Percentiles rank a stretch among this genome's conserved stretches.
These are phyloP conservation scores for Plectranthus barbatus DNA, from an alignment of 257 asterid genomes.

Conservation along the genomic window DNA sequence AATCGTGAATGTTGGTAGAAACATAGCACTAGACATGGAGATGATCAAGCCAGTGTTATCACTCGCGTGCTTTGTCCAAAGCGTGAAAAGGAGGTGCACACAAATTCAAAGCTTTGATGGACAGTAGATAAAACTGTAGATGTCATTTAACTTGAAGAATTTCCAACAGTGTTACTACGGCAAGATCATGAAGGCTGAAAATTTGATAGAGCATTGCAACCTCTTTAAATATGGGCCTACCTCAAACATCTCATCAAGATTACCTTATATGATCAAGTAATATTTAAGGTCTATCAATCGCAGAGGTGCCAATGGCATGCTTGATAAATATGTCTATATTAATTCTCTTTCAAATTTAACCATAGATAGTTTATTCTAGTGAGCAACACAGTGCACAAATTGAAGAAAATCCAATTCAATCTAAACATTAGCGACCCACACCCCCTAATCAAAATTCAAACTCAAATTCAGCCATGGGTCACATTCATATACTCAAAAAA, in stretches of 20 bases:
- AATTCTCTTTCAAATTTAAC: neutral
- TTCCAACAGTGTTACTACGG: too few relatives aligned
- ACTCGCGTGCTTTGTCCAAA: neutral
- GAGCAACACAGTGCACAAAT: neutral
- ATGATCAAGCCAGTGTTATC: neutral
- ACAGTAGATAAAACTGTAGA: neutral
- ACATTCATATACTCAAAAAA: neutral
- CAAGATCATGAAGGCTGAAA: neutral
- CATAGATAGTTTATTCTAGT: neutral
- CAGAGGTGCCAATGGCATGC: too few relatives aligned
- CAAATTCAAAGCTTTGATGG: neutral
- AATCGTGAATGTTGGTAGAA: neutral
- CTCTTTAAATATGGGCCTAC: neutral
- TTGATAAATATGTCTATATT: neutral
- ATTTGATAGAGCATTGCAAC: neutral
- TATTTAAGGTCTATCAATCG: too few relatives aligned
- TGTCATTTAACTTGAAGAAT: too few relatives aligned
- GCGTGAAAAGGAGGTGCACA: neutral
- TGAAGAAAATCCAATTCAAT: neutral
- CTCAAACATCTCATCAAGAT: neutral
- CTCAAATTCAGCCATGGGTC: neutral
- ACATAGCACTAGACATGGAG: neutral
- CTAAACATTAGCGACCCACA: neutral
- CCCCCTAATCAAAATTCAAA: neutral
- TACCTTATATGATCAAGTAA: neutral